These are phyloP conservation scores for Elsinoe fawcettii DNA, from an alignment of 2,329 filamentous ascomycete genomes.

Conservation along the genomic window DNA sequence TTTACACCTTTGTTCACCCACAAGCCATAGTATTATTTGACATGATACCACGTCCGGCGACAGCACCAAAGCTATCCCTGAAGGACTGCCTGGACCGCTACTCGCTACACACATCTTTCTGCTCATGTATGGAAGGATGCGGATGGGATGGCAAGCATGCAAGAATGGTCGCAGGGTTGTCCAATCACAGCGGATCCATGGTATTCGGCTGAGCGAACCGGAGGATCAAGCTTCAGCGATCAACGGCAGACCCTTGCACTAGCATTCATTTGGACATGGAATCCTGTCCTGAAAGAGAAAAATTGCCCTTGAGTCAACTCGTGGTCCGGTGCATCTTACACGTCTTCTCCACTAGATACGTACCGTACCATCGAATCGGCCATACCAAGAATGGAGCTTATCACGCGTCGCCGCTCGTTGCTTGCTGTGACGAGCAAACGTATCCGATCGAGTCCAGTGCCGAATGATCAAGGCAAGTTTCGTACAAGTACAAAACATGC, in stretches of 20 bases:
- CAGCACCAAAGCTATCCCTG: too few species aligned
- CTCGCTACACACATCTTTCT: not conserved
- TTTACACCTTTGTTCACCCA: not conserved
- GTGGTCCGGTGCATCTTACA: not conserved
- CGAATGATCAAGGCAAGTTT: not conserved
- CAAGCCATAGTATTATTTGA: too few species aligned
- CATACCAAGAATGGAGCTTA: not conserved
- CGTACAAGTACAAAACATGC: not conserved
- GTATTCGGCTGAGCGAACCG: not conserved
- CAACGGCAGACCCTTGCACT: not conserved
- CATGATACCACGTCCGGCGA: too few species aligned
- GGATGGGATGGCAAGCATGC: not conserved
- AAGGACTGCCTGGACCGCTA: too few species aligned
- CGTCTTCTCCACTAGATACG: not conserved
- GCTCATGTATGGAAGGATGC: not conserved
- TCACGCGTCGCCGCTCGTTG: not conserved
- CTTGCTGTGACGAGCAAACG: not conserved
- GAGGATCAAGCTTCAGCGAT: not conserved
- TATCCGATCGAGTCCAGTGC: not conserved
- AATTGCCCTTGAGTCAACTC: not conserved
- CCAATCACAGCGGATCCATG: not conserved
- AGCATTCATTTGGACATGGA: not conserved
- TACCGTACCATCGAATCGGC: not conserved
- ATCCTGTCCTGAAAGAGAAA: not conserved
- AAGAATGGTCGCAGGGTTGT: too few species aligned